Evolutionary conservation across 441 rosid genomes (phyloP), one percentile per base, ranked within the genome.

Genomic region (Geranium incanum): DNA sequence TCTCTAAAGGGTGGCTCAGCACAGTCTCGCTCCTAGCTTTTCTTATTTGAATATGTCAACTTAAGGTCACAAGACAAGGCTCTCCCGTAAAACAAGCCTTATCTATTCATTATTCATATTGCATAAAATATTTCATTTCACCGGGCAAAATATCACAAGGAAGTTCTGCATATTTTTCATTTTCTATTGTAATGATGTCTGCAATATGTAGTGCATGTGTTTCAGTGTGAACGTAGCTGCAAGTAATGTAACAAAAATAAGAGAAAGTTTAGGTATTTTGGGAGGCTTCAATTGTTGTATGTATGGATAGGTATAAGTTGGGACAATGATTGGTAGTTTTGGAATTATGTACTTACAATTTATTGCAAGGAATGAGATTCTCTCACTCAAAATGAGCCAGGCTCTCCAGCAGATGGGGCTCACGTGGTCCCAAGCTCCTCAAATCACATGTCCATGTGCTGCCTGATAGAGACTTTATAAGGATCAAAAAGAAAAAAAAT

Each of bases 351-450:
- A 77, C 71, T 67, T 72, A 72, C 75, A 81, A 77, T 76, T 81
- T 81, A 86, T 75, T 88, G 81, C 78, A 78, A 43, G 77, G 71
- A 55, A 76, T 41, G 72, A 75, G 82, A 80, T 77, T 82, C 85
- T 45, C 63, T 39, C 52, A 55, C 21, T n/a, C 19, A 15, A 55
- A n/a, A 55, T 15, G 62, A 55, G 33, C 33, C 33, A 28, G 33
- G 33, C 33, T 28, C 33, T 28, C 33, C 33, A 16, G 59, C 59
- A 50, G 75, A 72, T 65, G 23, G 69, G 18, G 74, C 73, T 81
- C 93, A 86, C 91, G 84, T 90, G 97, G 90, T 70, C 91, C 92
- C 88, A 83, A 71, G 85, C 76, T 84, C 74, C 81, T 81, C 71
- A 70, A 79, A 81, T 80, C 87, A 85, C 85, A 82, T 85, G 89